Evolutionary conservation across 2,329 filamentous ascomycete genomes (phyloP).

Genomic region (Immersiporthe knoxdaviesiana): DNA sequence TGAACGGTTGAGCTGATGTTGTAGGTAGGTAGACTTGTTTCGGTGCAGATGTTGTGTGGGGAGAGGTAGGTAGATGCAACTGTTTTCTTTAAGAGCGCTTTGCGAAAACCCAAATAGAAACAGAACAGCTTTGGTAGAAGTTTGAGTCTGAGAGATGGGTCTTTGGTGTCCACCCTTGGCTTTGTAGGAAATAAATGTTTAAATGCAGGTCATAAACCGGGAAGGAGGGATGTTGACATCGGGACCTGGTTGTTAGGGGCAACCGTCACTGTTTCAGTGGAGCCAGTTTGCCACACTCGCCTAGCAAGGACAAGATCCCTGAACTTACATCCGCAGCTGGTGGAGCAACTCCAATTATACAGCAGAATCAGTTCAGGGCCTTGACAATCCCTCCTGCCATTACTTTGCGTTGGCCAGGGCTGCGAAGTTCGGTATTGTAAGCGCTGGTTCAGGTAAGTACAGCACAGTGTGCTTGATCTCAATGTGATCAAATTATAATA

Average conservation of each 20-base stretch:
- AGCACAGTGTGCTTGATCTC: too few species aligned
- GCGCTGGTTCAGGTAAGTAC: too few species aligned
- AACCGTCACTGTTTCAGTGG: slow-evolving; percentile 21
- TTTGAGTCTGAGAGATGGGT: slow-evolving; percentile 9
- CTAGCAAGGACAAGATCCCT: neutral
- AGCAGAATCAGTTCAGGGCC: neutral
- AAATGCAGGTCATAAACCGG: neutral
- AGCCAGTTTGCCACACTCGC: slow-evolving; percentile 1
- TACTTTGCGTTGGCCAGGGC: neutral
- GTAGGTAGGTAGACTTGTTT: neutral
- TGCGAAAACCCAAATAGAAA: slow-evolving; percentile 3
- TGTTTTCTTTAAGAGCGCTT: neutral
- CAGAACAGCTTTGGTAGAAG: neutral
- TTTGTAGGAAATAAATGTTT: slow-evolving; percentile 9
- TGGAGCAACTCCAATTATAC: slow-evolving; percentile 9
- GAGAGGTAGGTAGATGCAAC: slow-evolving; percentile 6
- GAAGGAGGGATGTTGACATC: slow-evolving; percentile 21
- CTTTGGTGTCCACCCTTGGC: neutral
- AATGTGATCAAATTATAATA: neutral
- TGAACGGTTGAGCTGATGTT: neutral
- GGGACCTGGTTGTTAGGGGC: slow-evolving; percentile 23
- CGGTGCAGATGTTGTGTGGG: slow-evolving; percentile 8
- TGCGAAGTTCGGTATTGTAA: neutral
- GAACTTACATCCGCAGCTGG: neutral
- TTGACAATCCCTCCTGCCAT: neutral